phyloP scores from a whole-genome alignment of 106 monocot genomes.

The Allium sativum region DNA sequence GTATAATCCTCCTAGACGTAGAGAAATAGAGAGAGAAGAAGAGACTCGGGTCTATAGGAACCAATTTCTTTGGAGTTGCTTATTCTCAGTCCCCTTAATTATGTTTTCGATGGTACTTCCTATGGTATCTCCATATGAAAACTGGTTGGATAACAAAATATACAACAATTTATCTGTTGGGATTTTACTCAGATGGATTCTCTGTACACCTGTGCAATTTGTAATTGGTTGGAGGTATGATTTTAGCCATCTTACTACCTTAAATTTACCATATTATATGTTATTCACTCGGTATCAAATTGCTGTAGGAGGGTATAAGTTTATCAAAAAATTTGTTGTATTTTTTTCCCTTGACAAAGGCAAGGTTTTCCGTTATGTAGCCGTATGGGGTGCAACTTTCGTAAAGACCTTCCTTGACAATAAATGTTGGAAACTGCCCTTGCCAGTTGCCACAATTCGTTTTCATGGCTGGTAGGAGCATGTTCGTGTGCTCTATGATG shows the following conservation, averaged over 20 bases:
- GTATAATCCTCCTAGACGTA: constrained; percentile 36
- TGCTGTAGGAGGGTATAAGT: no score
- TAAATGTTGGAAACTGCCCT: no score
- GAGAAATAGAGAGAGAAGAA: constrained; percentile 46
- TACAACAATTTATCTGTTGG: constrained; percentile 57
- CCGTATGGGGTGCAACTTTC: no score
- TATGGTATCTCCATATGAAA: constrained; percentile 61
- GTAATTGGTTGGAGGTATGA: constrained; percentile 88
- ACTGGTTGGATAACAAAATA: constrained; percentile 50
- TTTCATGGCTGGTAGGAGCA: no score
- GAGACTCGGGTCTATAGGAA: constrained; percentile 45
- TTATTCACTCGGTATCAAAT: no score
- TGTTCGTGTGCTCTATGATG: no score
- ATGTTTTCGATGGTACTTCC: constrained; percentile 85
- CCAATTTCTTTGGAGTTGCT: constrained; percentile 79
- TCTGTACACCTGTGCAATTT: constrained; percentile 89
- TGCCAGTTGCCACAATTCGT: no score
- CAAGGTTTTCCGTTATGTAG: no score
- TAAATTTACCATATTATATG: background rate
- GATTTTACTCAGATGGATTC: constrained; percentile 57
- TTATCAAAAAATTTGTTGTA: no score
- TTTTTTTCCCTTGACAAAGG: no score
- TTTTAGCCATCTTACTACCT: constrained; percentile 2
- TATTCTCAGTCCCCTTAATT: constrained; percentile 73
- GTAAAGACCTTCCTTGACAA: no score